phyloP scores from a whole-genome alignment of 495 filamentous ascomycete genomes.

The Friedmanniomyces simplex region DNA sequence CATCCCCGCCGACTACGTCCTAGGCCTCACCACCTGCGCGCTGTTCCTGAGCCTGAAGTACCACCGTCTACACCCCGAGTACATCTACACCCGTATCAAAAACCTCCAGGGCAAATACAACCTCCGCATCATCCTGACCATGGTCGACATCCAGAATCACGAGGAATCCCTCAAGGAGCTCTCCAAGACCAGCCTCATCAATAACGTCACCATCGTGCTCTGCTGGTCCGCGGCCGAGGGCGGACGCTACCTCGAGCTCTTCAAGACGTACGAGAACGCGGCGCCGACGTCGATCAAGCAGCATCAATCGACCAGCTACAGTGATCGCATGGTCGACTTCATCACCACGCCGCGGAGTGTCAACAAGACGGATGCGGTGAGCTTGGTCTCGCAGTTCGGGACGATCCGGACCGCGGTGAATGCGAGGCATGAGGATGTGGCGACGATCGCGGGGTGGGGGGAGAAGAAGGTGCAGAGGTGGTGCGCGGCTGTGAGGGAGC shows the following conservation, averaged over 20 bases:
- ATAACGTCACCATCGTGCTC: conserved; percentile 81
- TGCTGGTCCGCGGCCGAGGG: conserved; percentile 93
- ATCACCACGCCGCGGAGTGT: conserved; percentile 79
- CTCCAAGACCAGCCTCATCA: conserved; percentile 79
- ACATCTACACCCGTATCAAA: conserved; percentile 87
- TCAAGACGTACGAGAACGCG: conserved; percentile 84
- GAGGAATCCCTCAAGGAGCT: conserved; percentile 72
- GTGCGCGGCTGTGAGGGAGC: conserved; percentile 69
- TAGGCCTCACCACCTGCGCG: conserved; percentile 80
- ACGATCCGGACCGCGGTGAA: conserved; percentile 78
- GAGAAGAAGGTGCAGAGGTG: conserved; percentile 86
- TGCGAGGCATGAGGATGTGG: conserved; percentile 72
- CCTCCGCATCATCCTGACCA: conserved; percentile 70
- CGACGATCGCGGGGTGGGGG: conserved; percentile 78
- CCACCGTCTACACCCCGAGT: conserved; percentile 93
- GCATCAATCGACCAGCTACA: conserved; percentile 69
- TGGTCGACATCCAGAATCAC: conserved; percentile 89
- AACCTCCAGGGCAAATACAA: conserved; percentile 70
- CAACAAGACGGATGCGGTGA: conserved; percentile 88
- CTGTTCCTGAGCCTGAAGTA: conserved; percentile 95
- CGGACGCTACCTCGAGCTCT: conserved; percentile 83
- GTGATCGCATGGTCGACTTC: conserved; percentile 86
- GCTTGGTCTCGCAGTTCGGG: conserved; percentile 79
- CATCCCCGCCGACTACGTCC: conserved; percentile 83
- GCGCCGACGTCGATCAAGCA: conserved; percentile 70